phyloP scores from a whole-genome alignment of 164 flowering plant genomes.

The Chimonanthus salicifolius region DNA sequence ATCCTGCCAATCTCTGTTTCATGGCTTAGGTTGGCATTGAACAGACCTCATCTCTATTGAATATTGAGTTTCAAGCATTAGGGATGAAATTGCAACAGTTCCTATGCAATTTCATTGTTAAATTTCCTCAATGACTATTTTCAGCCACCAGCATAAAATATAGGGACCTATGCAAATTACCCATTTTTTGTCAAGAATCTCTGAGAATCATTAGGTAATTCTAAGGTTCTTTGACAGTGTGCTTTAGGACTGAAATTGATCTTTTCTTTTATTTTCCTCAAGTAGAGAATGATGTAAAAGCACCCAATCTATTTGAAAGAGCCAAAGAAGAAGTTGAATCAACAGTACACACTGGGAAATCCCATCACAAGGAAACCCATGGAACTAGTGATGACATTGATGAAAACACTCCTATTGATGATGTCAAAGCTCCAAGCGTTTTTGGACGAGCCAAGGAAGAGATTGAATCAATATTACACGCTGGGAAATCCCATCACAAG shows the following conservation, averaged over 20 bases:
- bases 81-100: too few relatives aligned
- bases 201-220: background rate
- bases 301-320: constrained; percentile 51
- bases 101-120: too few relatives aligned
- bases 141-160: too few relatives aligned
- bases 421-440: constrained; percentile 57
- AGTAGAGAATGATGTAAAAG: constrained; percentile 30
- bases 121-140: too few relatives aligned
- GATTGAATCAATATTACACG: constrained; percentile 34
- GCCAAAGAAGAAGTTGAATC: constrained; percentile 53
- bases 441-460: constrained; percentile 57
- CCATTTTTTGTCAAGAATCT: background rate
- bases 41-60: too few relatives aligned
- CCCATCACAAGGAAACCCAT: constrained; percentile 51
- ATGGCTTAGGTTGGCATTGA: too few relatives aligned
- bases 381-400: constrained; percentile 65
- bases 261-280: too few relatives aligned
- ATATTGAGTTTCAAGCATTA: too few relatives aligned
- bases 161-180: background rate
- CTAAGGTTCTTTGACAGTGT: background rate
- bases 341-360: constrained; percentile 23
- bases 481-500: constrained; percentile 32
- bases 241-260: background rate
- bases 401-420: constrained; percentile 47
- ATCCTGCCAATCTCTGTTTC: too few relatives aligned